Percentiles rank a stretch among this genome's conserved stretches.
phyloP scores from a whole-genome alignment of 2,329 filamentous ascomycete species.

The Clonostachys rosea region DNA sequence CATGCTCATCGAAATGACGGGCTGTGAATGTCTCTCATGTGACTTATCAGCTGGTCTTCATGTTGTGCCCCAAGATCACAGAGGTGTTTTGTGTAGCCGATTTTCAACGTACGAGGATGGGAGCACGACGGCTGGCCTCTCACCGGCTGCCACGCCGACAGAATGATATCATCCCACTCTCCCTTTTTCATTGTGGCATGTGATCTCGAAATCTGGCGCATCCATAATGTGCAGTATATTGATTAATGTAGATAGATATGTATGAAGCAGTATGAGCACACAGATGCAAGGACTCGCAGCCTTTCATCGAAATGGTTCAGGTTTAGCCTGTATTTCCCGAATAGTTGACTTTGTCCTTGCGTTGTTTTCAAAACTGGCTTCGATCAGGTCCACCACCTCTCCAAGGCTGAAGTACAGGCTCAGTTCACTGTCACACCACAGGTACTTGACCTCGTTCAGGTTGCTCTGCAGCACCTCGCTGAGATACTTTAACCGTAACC shows the following conservation, averaged over 20 bases:
- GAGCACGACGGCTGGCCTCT: no score
- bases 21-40: no score
- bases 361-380: constrained; percentile 62
- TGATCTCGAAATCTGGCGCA: no score
- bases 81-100: no score
- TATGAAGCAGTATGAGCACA: neutral
- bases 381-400: constrained; percentile 59
- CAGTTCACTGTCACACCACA: constrained; percentile 64
- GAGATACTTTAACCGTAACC: constrained; percentile 61
- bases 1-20: no score
- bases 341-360: constrained; percentile 52
- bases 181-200: no score
- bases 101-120: no score
- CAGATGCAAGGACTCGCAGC: neutral
- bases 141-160: no score
- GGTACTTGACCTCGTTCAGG: constrained; percentile 54
- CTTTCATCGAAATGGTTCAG: constrained; percentile 25
- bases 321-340: constrained; percentile 49
- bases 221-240: neutral
- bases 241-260: neutral
- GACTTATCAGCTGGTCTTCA: no score
- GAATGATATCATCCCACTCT: no score
- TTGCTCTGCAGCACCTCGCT: constrained; percentile 64
- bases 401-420: constrained; percentile 57
- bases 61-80: no score